Conservation (phyloP, 768 basidiomycete species). For the Kwoniella heveanensis region DNA sequence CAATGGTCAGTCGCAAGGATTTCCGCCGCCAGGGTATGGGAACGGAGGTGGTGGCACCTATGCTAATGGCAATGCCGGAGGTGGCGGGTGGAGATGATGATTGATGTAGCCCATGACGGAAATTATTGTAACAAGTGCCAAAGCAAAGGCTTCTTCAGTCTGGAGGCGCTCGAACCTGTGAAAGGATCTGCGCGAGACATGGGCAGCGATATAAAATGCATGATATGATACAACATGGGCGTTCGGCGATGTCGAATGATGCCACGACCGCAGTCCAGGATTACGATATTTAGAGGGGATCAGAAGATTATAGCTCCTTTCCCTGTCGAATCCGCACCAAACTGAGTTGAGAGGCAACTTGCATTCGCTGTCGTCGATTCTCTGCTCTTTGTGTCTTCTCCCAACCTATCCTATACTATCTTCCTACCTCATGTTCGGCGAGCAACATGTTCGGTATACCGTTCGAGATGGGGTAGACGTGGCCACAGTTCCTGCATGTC, state of each 20-base stretch:
- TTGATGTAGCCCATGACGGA: too few species aligned
- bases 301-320: too few species aligned
- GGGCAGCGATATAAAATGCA: background rate
- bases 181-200: too few species aligned
- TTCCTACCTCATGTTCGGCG: constrained; percentile 76
- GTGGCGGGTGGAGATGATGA: constrained; percentile 18
- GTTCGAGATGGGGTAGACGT: constrained; percentile 83
- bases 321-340: too few species aligned
- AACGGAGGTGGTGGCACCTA: background rate
- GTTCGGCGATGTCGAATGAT: too few species aligned
- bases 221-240: constrained; percentile 4
- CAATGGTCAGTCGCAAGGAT: constrained; percentile 16
- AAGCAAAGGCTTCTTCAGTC: background rate
- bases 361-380: too few species aligned
- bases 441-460: constrained; percentile 98
- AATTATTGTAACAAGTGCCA: constrained; percentile 1
- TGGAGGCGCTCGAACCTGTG: background rate
- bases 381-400: too few species aligned
- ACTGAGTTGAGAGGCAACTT: too few species aligned
- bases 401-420: constrained; percentile 21
- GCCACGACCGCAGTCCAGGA: too few species aligned
- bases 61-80: constrained; percentile 2
- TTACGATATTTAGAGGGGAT: too few species aligned
- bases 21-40: constrained; percentile 9
- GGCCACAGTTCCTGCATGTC: constrained; percentile 89